Evolutionary conservation across 305 asterid genomes (phyloP).

Genomic region (Fraxinus ornus): DNA sequence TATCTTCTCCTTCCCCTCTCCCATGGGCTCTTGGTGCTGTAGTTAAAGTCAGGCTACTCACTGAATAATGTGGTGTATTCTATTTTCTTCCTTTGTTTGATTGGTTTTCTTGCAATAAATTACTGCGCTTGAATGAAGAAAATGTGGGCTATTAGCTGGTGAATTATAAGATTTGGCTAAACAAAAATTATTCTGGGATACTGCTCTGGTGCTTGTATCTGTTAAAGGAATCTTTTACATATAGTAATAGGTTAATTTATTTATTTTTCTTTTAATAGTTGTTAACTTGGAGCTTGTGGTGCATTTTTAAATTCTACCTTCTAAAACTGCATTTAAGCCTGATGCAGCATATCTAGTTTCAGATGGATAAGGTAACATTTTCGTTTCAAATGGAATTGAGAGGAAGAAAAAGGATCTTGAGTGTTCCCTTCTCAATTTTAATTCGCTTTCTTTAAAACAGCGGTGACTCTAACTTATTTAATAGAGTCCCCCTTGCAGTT

Average conservation of each 20-base stretch:
- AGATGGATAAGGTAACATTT: not conserved
- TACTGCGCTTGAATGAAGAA: not conserved
- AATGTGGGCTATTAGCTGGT: not conserved
- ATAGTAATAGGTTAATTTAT: not conserved
- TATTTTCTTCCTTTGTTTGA: not conserved
- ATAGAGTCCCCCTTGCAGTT: not conserved
- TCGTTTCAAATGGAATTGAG: not conserved
- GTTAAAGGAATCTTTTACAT: not conserved
- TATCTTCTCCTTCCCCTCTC: too few relatives aligned
- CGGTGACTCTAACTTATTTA: not conserved
- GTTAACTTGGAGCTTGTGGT: not conserved
- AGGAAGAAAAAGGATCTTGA: not conserved
- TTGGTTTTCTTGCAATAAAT: not conserved
- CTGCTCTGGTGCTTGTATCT: not conserved
- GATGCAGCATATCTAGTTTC: not conserved
- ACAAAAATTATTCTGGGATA: not conserved
- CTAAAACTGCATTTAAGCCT: not conserved
- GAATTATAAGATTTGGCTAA: not conserved
- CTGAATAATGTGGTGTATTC: not conserved
- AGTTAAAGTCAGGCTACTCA: slow-evolving; percentile 41
- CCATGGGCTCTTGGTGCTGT: slow-evolving; percentile 37
- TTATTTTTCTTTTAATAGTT: too few relatives aligned
- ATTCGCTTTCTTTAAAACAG: not conserved
- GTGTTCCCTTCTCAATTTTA: not conserved
- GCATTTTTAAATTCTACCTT: not conserved